Evolutionary conservation across 1,284 basidiomycete species (phyloP).

Genomic region (Cryptococcus amylolentus): DNA sequence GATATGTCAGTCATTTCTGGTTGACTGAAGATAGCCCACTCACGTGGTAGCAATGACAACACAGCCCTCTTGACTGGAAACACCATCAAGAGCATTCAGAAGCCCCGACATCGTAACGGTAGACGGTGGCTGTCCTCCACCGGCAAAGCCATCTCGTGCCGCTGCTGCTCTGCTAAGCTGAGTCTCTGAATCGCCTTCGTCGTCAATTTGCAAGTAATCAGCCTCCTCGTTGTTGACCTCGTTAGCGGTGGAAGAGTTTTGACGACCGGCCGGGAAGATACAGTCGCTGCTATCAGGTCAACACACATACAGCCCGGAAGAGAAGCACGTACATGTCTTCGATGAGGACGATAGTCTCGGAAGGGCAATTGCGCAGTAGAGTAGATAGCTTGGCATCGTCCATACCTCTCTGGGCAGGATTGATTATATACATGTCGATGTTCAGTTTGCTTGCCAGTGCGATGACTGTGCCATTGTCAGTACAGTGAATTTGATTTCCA

Average conservation of each 20-base stretch:
- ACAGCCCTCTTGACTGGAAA: slow-evolving; percentile 27
- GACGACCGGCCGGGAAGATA: slow-evolving; percentile 7
- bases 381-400: slow-evolving; percentile 30
- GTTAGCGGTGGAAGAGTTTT: background rate
- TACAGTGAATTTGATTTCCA: background rate
- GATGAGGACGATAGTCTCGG: slow-evolving; percentile 27
- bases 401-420: slow-evolving; percentile 31
- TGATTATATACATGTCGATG: slow-evolving; percentile 32
- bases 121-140: slow-evolving; percentile 15
- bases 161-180: background rate
- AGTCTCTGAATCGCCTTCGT: background rate
- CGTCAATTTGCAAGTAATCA: background rate
- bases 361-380: slow-evolving; percentile 25
- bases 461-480: slow-evolving; percentile 11
- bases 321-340: slow-evolving; percentile 30
- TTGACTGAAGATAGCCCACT: background rate
- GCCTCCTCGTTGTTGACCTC: background rate
- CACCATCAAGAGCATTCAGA: slow-evolving; percentile 36
- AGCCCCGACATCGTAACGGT: slow-evolving; percentile 33
- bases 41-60: slow-evolving; percentile 15
- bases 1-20: background rate
- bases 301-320: background rate
- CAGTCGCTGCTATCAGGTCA: slow-evolving; percentile 11
- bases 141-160: slow-evolving; percentile 2
- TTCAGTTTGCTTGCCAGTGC: slow-evolving; percentile 27